phyloP scores from a whole-genome alignment of 2,329 filamentous ascomycete species.

The Curvularia sp. region DNA sequence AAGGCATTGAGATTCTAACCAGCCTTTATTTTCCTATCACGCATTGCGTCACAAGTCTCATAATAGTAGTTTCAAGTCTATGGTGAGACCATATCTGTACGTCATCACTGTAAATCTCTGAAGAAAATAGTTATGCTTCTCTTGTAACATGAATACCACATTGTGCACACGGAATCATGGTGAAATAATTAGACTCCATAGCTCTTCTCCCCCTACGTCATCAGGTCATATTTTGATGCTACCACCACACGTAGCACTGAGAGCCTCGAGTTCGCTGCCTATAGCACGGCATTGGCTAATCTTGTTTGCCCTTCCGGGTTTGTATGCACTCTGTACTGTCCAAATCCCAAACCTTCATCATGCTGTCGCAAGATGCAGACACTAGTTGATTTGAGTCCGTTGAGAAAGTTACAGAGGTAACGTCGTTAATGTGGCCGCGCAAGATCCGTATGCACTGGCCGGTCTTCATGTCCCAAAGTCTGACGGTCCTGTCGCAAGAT shows the following conservation, averaged over 20 bases:
- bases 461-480: constrained; percentile 24
- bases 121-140: background rate
- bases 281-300: too few species aligned
- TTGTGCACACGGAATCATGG: too few species aligned
- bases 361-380: too few species aligned
- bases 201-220: too few species aligned
- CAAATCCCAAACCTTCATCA: background rate
- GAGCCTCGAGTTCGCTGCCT: background rate
- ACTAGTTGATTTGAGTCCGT: background rate
- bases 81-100: too few species aligned
- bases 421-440: background rate
- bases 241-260: background rate
- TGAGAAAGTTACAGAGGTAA: background rate
- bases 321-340: background rate
- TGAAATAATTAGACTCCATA: background rate
- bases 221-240: background rate
- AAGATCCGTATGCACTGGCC: background rate
- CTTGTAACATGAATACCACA: too few species aligned
- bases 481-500: constrained; percentile 25
- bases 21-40: too few species aligned
- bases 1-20: too few species aligned
- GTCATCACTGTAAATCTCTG: background rate
- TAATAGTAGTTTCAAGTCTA: too few species aligned
- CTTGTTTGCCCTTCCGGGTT: background rate
- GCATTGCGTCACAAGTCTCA: too few species aligned